Base-by-base conservation (phyloP, 73 alveolate species). In the Paramecium sexaurelia region DNA sequence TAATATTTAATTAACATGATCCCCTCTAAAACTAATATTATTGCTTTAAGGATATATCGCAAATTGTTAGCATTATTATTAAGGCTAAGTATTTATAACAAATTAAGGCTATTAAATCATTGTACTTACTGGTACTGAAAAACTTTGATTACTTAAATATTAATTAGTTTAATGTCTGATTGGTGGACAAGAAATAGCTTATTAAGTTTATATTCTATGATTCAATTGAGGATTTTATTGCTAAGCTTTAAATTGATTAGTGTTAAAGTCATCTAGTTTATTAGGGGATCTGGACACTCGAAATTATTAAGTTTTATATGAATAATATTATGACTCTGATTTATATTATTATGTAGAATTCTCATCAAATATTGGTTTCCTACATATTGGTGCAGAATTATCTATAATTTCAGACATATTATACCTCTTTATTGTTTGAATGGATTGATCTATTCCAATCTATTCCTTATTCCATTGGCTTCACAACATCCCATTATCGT, bases 401-500 rank as follows among this genome's bases (percentile, higher is more conserved):
- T 61, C 83, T 61, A 0, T 26, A 7, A 51, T 17, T 20, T 51
- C 67, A 51, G 3, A 15, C 11, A 0, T 2, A 43, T 61, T 1
- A 3, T 51, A 51, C 67, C 67, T 51, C 67, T 51, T 51, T 51
- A 20, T 51, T 51, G 5, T 51, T 61, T 61, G 2, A 26, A 61
- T 26, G 47, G 83, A 61, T 61, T 61, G 2, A 61, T 61, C 17
- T 61, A 9, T 5, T 61, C 83, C 17, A 26, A 61, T 26, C 43
- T 61, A 13, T 61, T 24, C 40, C 43, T 57, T 24, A 57, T 57
- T 22, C 82, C 82, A 57, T 57, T 57, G 43, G 40, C 26, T 47
- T 57, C 82, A 57, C 82, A 57, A 32, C 82, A 57, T 27, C 82
- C 82, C 82, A 57, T 57, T 20, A 20, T 47, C 66, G 82, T 57